A percentile compares a stretch with the other conserved stretches of the same genome.
phyloP scores from a whole-genome alignment of 768 basidiomycete genomes.

The Boletales sp. region DNA sequence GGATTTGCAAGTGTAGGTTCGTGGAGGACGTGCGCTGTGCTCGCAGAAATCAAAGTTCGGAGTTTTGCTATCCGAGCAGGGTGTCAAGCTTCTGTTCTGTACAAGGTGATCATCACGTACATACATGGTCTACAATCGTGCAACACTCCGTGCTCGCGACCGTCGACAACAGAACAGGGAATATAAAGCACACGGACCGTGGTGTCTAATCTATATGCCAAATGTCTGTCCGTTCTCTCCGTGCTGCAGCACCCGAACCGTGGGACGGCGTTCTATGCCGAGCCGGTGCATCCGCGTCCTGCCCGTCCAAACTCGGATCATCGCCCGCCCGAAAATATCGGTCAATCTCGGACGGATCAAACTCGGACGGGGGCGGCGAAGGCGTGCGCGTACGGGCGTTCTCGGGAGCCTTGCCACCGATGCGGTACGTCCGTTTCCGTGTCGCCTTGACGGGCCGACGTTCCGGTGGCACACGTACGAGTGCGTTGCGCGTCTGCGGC shows the following conservation, averaged over 20 bases:
- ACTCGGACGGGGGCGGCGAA: slow-evolving; percentile 46
- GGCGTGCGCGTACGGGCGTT: slow-evolving; percentile 12
- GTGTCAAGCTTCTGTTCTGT: too few relatives aligned
- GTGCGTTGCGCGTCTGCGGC: slow-evolving; percentile 42
- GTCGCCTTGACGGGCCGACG: slow-evolving; percentile 65
- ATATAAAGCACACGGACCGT: too few relatives aligned
- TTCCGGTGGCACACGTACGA: slow-evolving; percentile 36
- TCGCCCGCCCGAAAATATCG: slow-evolving; percentile 56
- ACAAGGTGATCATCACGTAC: too few relatives aligned
- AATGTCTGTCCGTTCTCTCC: too few relatives aligned
- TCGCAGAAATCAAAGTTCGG: too few relatives aligned
- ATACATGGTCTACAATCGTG: too few relatives aligned
- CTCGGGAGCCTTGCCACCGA: slow-evolving; percentile 37
- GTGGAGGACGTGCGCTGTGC: neutral
- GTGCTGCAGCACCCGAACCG: too few relatives aligned
- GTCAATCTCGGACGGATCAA: slow-evolving; percentile 72
- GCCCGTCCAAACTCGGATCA: slow-evolving; percentile 5
- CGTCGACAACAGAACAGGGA: too few relatives aligned
- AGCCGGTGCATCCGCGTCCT: neutral
- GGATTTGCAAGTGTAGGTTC: slow-evolving; percentile 39
- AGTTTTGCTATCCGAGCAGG: too few relatives aligned
- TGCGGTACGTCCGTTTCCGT: slow-evolving; percentile 68
- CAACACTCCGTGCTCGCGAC: too few relatives aligned
- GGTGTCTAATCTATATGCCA: too few relatives aligned
- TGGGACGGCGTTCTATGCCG: neutral